A percentile compares a stretch with the other conserved stretches of the same genome.
Conservation (phyloP, 148 eudicot species). For the Amaranthus cruentus region DNA sequence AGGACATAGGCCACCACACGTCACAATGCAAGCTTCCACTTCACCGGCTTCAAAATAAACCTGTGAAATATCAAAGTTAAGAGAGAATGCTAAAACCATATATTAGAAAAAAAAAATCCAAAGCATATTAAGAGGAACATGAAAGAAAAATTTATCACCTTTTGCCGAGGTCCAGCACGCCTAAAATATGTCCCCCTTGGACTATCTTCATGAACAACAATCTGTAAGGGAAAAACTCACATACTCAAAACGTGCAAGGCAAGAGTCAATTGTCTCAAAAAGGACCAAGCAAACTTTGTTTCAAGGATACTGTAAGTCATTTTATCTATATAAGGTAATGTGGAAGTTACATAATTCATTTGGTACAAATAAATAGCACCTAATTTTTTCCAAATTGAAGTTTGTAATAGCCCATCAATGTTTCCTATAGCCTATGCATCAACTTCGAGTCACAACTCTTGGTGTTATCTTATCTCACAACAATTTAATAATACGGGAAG, state of each 20-base stretch:
- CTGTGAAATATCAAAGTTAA: conserved; percentile 16
- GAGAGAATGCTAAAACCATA: background rate
- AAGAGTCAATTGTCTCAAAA: background rate
- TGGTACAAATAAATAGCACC: background rate
- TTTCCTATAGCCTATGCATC: background rate
- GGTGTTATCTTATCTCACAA: background rate
- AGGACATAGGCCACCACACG: conserved; percentile 57
- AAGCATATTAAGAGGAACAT: background rate
- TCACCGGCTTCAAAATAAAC: conserved; percentile 49
- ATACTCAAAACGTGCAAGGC: background rate
- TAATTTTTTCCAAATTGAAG: background rate
- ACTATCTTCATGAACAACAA: conserved; percentile 72
- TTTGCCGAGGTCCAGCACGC: conserved; percentile 88
- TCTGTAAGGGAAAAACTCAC: conserved; percentile 25
- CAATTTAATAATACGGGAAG: background rate
- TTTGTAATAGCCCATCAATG: background rate
- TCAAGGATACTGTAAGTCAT: background rate
- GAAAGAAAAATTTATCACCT: conserved; percentile 28
- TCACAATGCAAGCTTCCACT: conserved; percentile 50
- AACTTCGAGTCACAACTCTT: background rate
- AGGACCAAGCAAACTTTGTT: background rate
- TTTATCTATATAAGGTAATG: no score
- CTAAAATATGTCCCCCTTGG: conserved; percentile 79
- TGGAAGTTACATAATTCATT: background rate
- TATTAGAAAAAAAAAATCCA: background rate